phyloP scores from a whole-genome alignment of 2,329 filamentous ascomycete species.

The Trichoderma asperellum region DNA sequence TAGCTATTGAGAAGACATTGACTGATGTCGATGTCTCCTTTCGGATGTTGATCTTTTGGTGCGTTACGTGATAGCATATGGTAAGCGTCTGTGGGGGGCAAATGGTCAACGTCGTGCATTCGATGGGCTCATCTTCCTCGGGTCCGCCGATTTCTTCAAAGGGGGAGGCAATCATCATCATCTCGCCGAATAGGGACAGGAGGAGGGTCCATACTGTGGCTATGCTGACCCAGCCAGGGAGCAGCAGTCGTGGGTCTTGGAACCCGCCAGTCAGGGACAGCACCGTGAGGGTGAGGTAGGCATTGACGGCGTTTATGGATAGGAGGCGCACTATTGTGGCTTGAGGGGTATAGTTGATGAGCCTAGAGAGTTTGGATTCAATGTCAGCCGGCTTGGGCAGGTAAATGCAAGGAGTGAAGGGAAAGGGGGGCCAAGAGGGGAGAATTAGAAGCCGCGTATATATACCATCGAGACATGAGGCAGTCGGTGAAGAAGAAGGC shows the following conservation, averaged over 20 bases:
- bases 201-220: conserved; percentile 60
- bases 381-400: background rate
- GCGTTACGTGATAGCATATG: conserved; percentile 74
- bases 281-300: conserved; percentile 73
- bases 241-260: conserved; percentile 69
- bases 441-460: conserved; percentile 34
- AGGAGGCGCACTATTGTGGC: conserved; percentile 80
- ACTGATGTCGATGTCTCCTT: conserved; percentile 80
- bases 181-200: background rate
- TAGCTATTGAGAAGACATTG: conserved; percentile 74
- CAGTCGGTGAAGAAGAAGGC: conserved; percentile 85
- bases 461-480: conserved; percentile 78
- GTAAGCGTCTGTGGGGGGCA: conserved; percentile 62
- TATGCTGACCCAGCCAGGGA: conserved; percentile 79
- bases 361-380: conserved; percentile 52
- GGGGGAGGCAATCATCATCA: too few relatives aligned
- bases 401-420: background rate
- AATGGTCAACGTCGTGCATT: conserved; percentile 7
- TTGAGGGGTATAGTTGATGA: conserved; percentile 80
- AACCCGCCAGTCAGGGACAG: conserved; percentile 72
- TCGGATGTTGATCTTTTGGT: conserved; percentile 77
- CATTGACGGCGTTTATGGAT: conserved; percentile 73
- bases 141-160: background rate
- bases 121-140: background rate
- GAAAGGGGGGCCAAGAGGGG: background rate